Conservation (phyloP, 2,329 filamentous ascomycete genomes). For the Sporothrix globosa region DNA sequence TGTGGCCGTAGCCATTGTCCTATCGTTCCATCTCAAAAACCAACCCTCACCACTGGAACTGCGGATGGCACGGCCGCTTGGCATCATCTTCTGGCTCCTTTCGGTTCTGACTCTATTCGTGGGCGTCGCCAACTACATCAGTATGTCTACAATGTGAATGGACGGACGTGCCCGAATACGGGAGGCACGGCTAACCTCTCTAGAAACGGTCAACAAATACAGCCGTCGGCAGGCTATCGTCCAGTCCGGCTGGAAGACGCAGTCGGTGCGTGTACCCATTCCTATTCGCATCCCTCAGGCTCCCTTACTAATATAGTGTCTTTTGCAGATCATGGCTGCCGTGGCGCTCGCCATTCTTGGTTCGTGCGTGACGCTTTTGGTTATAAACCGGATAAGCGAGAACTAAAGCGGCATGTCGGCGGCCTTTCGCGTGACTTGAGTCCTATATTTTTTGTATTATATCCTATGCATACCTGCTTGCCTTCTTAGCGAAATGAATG, state of each 20-base stretch:
- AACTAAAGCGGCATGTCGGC: not conserved
- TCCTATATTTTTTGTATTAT: not conserved
- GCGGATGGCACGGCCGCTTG: constrained; percentile 79
- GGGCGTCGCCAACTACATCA: constrained; percentile 86
- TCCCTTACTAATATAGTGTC: not conserved
- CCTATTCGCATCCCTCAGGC: no score
- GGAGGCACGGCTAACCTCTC: not conserved
- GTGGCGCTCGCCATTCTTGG: constrained; percentile 66
- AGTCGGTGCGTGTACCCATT: constrained; percentile 60
- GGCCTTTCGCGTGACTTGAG: not conserved
- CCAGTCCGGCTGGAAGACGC: constrained; percentile 91
- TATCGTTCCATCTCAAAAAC: constrained; percentile 87
- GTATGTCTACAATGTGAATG: constrained; percentile 47
- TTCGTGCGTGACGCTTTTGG: constrained; percentile 66
- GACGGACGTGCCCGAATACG: no score
- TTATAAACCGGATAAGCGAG: constrained; percentile 50
- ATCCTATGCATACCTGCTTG: not conserved
- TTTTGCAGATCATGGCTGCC: constrained; percentile 60
- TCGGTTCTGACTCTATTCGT: constrained; percentile 74
- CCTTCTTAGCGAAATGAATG: not conserved
- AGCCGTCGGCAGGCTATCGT: constrained; percentile 78
- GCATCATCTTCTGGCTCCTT: constrained; percentile 84
- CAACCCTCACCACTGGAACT: constrained; percentile 71
- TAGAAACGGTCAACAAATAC: constrained; percentile 76
- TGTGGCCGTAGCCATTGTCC: constrained; percentile 84